Evolutionary conservation across 1,284 basidiomycete genomes (phyloP).

Genomic region (Tylopilus orsonianus): DNA sequence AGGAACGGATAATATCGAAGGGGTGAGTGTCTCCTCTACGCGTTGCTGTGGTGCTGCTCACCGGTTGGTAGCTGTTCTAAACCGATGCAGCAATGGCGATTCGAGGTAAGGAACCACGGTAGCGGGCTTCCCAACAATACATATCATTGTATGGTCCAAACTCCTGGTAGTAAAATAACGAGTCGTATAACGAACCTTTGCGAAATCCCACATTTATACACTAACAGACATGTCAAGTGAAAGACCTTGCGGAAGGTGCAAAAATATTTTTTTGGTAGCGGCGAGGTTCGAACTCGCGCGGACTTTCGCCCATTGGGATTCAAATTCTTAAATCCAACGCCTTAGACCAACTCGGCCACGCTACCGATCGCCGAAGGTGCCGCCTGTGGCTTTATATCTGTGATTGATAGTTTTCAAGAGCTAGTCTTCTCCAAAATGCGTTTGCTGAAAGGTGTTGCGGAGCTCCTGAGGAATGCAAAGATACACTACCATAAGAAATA

Average conservation of each 20-base stretch:
- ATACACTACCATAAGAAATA: too few relatives aligned
- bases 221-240: background rate
- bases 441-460: too few relatives aligned
- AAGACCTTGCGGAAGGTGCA: too few relatives aligned
- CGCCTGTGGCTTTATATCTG: background rate
- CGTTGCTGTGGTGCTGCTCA: slow-evolving; percentile 4
- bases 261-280: slow-evolving; percentile 52
- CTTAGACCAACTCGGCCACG: slow-evolving; percentile 82
- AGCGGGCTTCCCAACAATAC: background rate
- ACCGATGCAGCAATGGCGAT: background rate
- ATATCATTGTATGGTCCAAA: background rate
- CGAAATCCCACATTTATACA: background rate
- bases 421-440: too few relatives aligned
- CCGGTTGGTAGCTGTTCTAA: slow-evolving; percentile 30
- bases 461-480: too few relatives aligned
- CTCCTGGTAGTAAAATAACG: background rate
- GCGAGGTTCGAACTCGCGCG: slow-evolving; percentile 85
- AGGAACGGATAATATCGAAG: slow-evolving; percentile 58
- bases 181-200: background rate
- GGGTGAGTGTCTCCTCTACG: slow-evolving; percentile 40
- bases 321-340: slow-evolving; percentile 78
- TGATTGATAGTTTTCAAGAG: background rate
- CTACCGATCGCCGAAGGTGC: slow-evolving; percentile 44
- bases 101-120: background rate
- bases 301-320: slow-evolving; percentile 74